These are phyloP conservation scores for Hyaloperonospora brassicae DNA, from an alignment of 352 stramenopile genomes.

Conservation along the genomic window DNA sequence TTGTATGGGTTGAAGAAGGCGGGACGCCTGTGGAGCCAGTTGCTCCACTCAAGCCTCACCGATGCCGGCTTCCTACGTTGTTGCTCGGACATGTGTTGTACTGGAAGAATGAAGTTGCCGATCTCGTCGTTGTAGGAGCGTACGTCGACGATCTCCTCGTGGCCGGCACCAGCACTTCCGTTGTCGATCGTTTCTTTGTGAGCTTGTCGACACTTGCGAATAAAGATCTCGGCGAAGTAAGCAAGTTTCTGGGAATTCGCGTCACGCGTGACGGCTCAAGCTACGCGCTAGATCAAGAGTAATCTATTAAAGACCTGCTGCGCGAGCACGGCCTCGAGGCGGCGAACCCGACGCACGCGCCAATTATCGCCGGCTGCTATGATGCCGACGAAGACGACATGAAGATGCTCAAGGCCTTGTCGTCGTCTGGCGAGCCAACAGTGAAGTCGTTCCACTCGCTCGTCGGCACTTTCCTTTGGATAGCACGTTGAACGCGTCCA, in stretches of 20 bases:
- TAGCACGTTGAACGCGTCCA: background rate
- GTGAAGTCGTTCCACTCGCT: background rate
- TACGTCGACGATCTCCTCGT: slow-evolving; percentile 29
- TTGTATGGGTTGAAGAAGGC: slow-evolving; percentile 29
- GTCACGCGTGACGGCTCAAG: too few relatives aligned
- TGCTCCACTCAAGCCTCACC: slow-evolving; percentile 13
- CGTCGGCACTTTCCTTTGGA: background rate
- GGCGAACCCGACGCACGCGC: background rate
- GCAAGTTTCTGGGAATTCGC: too few relatives aligned
- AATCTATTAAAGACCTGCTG: too few relatives aligned
- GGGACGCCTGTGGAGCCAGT: slow-evolving; percentile 24
- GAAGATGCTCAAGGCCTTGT: background rate
- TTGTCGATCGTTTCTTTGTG: too few relatives aligned
- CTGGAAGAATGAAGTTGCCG: background rate
- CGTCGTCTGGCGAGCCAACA: background rate
- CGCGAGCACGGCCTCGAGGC: too few relatives aligned
- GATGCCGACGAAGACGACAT: background rate
- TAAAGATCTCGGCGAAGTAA: slow-evolving; percentile 17
- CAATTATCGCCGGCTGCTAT: background rate
- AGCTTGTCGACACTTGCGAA: slow-evolving; percentile 3
- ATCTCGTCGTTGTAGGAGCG: slow-evolving; percentile 10
- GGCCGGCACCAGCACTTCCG: slow-evolving; percentile 6
- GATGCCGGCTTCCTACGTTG: slow-evolving; percentile 6
- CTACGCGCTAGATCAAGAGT: too few relatives aligned
- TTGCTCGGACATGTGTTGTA: background rate